phyloP scores from a whole-genome alignment of 2,329 filamentous ascomycete genomes.

The Botryotinia narcissicola region DNA sequence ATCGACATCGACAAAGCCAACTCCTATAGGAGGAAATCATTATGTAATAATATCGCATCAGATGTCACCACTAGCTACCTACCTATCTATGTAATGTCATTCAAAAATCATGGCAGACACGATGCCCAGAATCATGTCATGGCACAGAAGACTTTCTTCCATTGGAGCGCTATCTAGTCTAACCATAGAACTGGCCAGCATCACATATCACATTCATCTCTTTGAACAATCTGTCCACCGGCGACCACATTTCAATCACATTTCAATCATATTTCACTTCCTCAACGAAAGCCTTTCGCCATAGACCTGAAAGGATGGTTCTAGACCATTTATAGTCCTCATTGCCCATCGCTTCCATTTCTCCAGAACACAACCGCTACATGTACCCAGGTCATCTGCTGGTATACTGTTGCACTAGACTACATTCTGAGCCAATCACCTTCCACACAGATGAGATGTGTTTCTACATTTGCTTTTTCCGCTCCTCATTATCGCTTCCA shows the following conservation, averaged over 20 bases:
- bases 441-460: neutral
- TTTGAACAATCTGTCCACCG: neutral
- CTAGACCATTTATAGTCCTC: constrained; percentile 1
- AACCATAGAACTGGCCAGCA: neutral
- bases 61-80: neutral
- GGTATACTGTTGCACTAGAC: neutral
- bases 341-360: neutral
- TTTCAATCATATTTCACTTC: too few species aligned
- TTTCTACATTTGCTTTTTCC: neutral
- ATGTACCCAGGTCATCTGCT: constrained; percentile 7
- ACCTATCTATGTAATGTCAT: too few species aligned
- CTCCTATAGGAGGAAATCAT: neutral
- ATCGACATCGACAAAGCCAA: neutral
- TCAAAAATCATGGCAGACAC: too few species aligned
- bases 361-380: neutral
- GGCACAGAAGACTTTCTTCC: neutral
- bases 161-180: neutral
- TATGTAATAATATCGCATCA: neutral
- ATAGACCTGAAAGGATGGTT: neutral
- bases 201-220: neutral
- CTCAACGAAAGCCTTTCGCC: neutral
- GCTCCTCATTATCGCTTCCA: constrained; percentile 9
- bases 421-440: neutral
- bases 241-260: neutral
- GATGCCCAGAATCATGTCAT: neutral